phyloP scores from a whole-genome alignment of 2,329 filamentous ascomycete genomes.

The Fusarium nanum region DNA sequence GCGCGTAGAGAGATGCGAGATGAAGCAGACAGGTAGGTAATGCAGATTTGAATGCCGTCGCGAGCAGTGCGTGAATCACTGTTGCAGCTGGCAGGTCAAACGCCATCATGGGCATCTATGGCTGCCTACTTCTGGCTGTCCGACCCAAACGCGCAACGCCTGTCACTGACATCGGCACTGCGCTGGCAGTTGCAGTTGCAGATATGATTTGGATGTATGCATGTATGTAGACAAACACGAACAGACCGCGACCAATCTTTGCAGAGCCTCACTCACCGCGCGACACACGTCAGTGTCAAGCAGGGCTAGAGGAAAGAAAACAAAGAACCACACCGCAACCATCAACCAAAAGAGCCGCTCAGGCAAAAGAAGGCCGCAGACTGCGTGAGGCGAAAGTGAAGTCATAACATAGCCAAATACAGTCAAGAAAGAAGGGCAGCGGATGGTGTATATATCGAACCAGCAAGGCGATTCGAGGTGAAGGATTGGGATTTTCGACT shows the following conservation, averaged over 20 bases:
- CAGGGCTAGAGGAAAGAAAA: constrained; percentile 1
- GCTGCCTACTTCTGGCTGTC: constrained; percentile 28
- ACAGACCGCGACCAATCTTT: constrained; percentile 25
- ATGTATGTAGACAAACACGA: constrained; percentile 8
- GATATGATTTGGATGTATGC: neutral
- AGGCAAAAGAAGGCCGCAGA: neutral
- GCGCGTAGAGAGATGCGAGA: neutral
- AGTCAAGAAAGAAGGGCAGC: constrained; percentile 15
- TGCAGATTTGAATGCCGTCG: neutral
- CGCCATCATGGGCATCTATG: constrained; percentile 24
- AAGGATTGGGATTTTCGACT: constrained; percentile 40
- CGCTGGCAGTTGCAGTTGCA: constrained; percentile 14
- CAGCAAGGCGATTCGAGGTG: constrained; percentile 18
- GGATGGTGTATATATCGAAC: constrained; percentile 15
- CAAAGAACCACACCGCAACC: constrained; percentile 13
- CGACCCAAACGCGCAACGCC: constrained; percentile 34
- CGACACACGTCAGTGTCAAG: constrained; percentile 29
- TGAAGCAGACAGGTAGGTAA: neutral
- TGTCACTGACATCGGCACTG: constrained; percentile 20
- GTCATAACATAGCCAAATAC: constrained; percentile 9
- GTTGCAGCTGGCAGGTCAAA: constrained; percentile 13
- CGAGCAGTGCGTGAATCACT: neutral
- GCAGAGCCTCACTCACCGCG: constrained; percentile 28
- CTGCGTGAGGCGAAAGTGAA: neutral
- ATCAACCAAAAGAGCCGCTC: neutral